These are phyloP conservation scores for Paramecium primaurelia DNA, from an alignment of 73 alveolate genomes.

Conservation along the genomic window DNA sequence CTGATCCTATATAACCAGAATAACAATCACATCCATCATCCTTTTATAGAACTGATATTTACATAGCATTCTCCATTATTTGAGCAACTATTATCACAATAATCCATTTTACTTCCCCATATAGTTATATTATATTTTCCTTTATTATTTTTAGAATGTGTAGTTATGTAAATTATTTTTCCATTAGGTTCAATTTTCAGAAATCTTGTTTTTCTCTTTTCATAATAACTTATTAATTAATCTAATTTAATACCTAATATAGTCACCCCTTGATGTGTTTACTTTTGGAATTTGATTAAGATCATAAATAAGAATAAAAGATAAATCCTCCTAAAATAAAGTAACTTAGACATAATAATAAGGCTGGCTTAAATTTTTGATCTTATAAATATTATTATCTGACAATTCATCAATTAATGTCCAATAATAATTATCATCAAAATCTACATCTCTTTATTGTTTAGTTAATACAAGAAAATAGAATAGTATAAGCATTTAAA, in stretches of 20 bases:
- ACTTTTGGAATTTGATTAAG: background rate
- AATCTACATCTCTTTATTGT: background rate
- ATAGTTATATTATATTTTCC: background rate
- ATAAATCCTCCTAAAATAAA: background rate
- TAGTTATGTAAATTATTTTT: background rate
- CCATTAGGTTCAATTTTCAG: background rate
- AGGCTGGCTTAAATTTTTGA: background rate
- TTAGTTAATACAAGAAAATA: background rate
- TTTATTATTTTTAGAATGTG: background rate
- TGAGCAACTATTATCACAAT: background rate
- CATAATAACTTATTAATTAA: background rate
- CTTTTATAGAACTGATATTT: background rate
- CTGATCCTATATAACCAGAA: background rate
- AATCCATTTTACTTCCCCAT: background rate
- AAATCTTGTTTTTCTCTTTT: background rate
- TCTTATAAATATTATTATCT: background rate
- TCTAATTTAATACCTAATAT: background rate
- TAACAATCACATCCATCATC: background rate
- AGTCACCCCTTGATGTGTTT: background rate
- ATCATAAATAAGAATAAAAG: background rate
- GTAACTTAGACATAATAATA: background rate
- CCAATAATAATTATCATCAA: background rate
- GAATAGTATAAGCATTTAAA: background rate
- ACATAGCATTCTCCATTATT: background rate
- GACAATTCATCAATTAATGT: background rate